These are phyloP conservation scores for Sedum album DNA, from an alignment of 164 flowering plant species.

Conservation along the genomic window DNA sequence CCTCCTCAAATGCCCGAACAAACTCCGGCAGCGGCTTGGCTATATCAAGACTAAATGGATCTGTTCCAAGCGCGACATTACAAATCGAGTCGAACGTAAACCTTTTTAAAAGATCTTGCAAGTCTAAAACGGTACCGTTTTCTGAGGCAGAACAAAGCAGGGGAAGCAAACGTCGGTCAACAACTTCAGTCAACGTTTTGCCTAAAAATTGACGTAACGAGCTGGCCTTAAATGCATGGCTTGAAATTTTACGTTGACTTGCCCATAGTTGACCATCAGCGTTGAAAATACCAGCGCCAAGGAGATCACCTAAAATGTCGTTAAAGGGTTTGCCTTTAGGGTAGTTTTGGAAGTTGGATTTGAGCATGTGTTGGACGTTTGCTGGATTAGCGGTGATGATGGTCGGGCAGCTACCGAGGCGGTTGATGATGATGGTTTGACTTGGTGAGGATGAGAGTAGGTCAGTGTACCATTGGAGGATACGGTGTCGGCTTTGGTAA, in stretches of 20 bases:
- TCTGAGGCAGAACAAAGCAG: slow-evolving; percentile 31
- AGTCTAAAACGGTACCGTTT: slow-evolving; percentile 15
- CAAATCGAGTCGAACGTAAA: not conserved
- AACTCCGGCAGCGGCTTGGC: not conserved
- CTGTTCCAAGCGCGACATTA: not conserved
- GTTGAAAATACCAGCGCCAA: slow-evolving; percentile 80
- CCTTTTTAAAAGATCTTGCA: not conserved
- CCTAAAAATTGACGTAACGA: slow-evolving; percentile 32
- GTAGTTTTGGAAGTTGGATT: slow-evolving; percentile 56
- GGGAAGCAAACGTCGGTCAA: slow-evolving; percentile 38
- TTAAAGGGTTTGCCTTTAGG: slow-evolving; percentile 83
- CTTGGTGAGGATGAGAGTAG: no score
- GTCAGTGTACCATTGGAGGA: slow-evolving; percentile 77
- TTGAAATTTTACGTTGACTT: no score
- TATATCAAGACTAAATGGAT: not conserved
- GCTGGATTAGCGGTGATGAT: slow-evolving; percentile 74
- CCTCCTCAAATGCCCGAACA: not conserved
- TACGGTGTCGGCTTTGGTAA: no score
- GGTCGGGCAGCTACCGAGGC: slow-evolving; percentile 49
- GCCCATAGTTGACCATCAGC: slow-evolving; percentile 66
- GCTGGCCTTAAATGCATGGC: slow-evolving; percentile 57
- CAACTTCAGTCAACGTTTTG: slow-evolving; percentile 50
- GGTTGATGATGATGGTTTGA: slow-evolving; percentile 48
- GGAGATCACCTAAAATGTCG: slow-evolving; percentile 66
- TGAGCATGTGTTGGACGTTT: slow-evolving; percentile 74